Percentiles rank a stretch among this genome's conserved stretches.
Conservation (phyloP, 768 basidiomycete genomes). For the Suillus spraguei region DNA sequence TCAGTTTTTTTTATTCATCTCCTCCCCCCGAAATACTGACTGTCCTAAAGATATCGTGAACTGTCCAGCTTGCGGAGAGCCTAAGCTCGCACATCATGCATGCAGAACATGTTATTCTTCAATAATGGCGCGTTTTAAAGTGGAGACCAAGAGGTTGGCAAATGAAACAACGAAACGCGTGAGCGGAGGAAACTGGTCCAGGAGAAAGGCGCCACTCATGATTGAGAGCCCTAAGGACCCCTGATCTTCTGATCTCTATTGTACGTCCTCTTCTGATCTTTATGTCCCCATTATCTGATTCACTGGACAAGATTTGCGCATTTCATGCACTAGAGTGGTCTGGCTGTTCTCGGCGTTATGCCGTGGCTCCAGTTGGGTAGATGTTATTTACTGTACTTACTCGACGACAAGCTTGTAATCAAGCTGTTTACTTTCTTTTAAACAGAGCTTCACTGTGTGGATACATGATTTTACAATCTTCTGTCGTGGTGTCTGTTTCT, state of each 20-base stretch:
- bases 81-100: conserved; percentile 88
- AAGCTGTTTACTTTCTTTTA: not conserved
- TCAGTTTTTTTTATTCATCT: conserved; percentile 4
- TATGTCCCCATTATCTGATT: not conserved
- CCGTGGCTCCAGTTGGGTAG: conserved; percentile 3
- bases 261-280: not conserved
- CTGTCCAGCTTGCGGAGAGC: conserved; percentile 86
- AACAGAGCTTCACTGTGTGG: not conserved
- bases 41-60: conserved; percentile 73
- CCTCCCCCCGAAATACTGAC: conserved; percentile 11
- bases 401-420: conserved; percentile 6
- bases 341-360: not conserved
- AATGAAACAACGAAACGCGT: conserved; percentile 6
- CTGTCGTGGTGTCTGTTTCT: too few relatives aligned
- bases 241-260: not conserved
- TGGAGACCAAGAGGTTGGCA: conserved; percentile 18
- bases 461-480: not conserved
- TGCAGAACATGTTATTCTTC: conserved; percentile 75
- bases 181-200: conserved; percentile 12
- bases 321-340: not conserved
- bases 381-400: conserved; percentile 5
- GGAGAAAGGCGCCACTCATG: conserved; percentile 3
- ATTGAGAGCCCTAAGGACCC: conserved; percentile 8
- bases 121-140: conserved; percentile 29
- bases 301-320: not conserved